Conservation (phyloP, 78 protist genomes). For the Isochrysis galbana region DNA sequence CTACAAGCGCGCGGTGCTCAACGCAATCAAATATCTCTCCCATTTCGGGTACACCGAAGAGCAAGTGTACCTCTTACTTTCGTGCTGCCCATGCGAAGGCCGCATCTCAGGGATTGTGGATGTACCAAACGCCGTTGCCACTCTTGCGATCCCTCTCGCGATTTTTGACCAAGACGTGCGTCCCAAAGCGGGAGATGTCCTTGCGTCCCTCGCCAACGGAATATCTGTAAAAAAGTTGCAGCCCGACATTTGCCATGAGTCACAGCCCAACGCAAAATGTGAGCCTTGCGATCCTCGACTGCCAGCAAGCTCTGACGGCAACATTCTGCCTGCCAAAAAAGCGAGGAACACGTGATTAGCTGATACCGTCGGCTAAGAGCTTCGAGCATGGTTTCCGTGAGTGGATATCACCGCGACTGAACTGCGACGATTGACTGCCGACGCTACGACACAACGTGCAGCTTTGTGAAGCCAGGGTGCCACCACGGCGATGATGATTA, state of each 20-base stretch:
- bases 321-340: no score
- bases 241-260: neutral
- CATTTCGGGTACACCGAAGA: constrained; percentile 25
- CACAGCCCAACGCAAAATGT: neutral
- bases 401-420: no score
- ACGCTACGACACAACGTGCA: no score
- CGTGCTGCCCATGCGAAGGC: constrained; percentile 22
- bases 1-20: constrained; percentile 36
- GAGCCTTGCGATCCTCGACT: neutral
- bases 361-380: no score
- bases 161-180: constrained; percentile 30
- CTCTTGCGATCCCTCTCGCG: constrained; percentile 6
- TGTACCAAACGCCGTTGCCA: constrained; percentile 32
- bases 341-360: no score
- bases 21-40: constrained; percentile 20
- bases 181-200: constrained; percentile 5
- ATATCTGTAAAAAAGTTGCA: neutral
- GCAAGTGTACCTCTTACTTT: constrained; percentile 30
- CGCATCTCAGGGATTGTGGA: constrained; percentile 24
- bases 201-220: neutral
- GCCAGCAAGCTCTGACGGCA: no score
- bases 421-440: no score
- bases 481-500: no score
- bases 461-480: no score
- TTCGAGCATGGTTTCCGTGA: no score